A percentile compares a stretch with the other conserved stretches of the same genome.
These are phyloP conservation scores for Grosmannia serpens DNA, from an alignment of 2,329 filamentous ascomycete species.

Conservation along the genomic window DNA sequence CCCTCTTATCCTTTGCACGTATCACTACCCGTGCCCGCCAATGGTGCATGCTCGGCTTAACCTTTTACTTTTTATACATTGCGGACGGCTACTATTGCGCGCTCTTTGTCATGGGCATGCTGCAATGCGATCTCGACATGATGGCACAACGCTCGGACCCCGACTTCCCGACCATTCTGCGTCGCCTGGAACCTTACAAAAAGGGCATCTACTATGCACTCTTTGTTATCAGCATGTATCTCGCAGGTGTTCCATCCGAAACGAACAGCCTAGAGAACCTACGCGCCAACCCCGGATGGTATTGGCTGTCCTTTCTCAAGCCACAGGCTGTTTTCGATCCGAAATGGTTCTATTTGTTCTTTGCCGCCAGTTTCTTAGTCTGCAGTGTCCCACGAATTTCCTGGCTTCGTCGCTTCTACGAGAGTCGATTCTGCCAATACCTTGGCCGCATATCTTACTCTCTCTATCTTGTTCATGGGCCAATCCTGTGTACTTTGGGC, in stretches of 20 bases:
- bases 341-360: slow-evolving; percentile 59
- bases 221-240: slow-evolving; percentile 39
- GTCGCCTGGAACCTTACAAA: slow-evolving; percentile 34
- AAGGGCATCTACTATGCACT: slow-evolving; percentile 39
- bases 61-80: slow-evolving; percentile 57
- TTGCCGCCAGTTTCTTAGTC: slow-evolving; percentile 45
- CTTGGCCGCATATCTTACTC: slow-evolving; percentile 51
- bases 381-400: slow-evolving; percentile 43
- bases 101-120: slow-evolving; percentile 49
- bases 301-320: slow-evolving; percentile 47
- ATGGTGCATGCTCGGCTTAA: slow-evolving; percentile 37
- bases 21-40: slow-evolving; percentile 43
- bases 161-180: slow-evolving; percentile 38
- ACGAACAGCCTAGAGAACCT: slow-evolving; percentile 36
- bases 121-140: slow-evolving; percentile 49
- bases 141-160: slow-evolving; percentile 28
- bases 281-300: slow-evolving; percentile 46
- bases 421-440: slow-evolving; percentile 46
- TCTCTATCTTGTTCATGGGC: slow-evolving; percentile 54
- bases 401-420: slow-evolving; percentile 48
- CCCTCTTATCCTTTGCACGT: slow-evolving; percentile 43
- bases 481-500: slow-evolving; percentile 45
- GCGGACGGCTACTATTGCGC: slow-evolving; percentile 52
- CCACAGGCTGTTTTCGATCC: slow-evolving; percentile 54
- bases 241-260: slow-evolving; percentile 49